Base-by-base conservation (phyloP, 1,284 basidiomycete genomes). In the Pyrrhoderma lamaoense region DNA sequence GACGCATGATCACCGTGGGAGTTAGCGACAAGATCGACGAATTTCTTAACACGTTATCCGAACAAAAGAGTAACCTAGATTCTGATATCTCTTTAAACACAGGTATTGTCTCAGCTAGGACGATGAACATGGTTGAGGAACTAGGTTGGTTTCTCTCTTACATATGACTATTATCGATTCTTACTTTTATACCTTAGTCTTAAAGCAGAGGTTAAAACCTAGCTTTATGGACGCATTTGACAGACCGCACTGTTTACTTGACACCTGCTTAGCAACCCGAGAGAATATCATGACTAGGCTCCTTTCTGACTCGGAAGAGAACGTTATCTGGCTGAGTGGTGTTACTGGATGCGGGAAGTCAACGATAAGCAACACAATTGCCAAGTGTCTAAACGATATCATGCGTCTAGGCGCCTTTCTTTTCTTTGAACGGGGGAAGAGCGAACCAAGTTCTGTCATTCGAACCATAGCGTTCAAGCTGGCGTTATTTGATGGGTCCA, bases 331-430 rank as follows among this genome's bases (percentile, higher is more conserved):
- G 49, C 42, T 62, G 57, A 62, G 64, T 57, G 64, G 64, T 45
- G 63, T 64, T 43, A 63, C 65, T 14, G 65, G 65, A 47, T 50
- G 56, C 8, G 64, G 65, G 13, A 53, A 58, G 42, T 54, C 51
- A 42, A 59, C 55, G 47, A 59, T 46, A 22, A 64, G 64, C 49
- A 53, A 60, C 23, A 49, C 31, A n/a, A 38, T 51, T 9, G 42
- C 49, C n/a, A 27, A 42, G 16, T 42, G 34, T 19, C 35, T 42
- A 14, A 37, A 11, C 8, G 38, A 19, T 2, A 21, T 42, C 3
- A 34, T 31, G n/a, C 47, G 47, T 18, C 38, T 49, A 8, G 47
- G 39, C 18, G 47, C 22, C 56, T 18, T 56, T 57, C 45, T 35
- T 57, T 13, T 57, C 54, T 42, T 59, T 58, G 39, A 49, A 56